Evolutionary conservation across 495 filamentous ascomycete genomes (phyloP).

Genomic region (Chlorociboria aeruginascens): DNA sequence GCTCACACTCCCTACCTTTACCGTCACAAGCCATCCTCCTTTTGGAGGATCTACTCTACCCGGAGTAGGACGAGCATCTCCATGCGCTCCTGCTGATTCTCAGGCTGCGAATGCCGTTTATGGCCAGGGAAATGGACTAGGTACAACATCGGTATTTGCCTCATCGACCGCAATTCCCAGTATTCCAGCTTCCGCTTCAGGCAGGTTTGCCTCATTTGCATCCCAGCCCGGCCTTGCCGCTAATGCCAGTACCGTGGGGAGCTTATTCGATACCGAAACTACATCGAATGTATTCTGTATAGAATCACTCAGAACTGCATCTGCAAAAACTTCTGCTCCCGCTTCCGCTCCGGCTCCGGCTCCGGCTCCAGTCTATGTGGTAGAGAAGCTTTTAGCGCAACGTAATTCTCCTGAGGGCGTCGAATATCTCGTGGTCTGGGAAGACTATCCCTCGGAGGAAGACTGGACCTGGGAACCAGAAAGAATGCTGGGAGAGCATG

Average conservation of each 20-base stretch:
- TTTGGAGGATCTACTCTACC: constrained; percentile 39
- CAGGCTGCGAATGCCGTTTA: constrained; percentile 17
- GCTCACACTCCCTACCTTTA: constrained; percentile 9
- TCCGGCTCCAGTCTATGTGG: neutral
- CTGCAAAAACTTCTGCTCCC: too few relatives aligned
- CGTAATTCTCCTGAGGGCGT: neutral
- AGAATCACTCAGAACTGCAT: too few relatives aligned
- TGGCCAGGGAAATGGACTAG: constrained; percentile 21
- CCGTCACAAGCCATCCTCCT: constrained; percentile 23
- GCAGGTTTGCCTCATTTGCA: constrained; percentile 50
- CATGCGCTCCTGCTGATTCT: constrained; percentile 23
- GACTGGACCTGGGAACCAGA: constrained; percentile 11
- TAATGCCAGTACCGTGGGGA: constrained; percentile 14
- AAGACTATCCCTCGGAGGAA: constrained; percentile 2
- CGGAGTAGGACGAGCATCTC: constrained; percentile 25
- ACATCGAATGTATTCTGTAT: constrained; percentile 10
- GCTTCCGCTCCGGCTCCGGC: too few relatives aligned
- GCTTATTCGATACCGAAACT: constrained; percentile 37
- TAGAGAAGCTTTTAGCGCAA: neutral
- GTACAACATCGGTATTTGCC: constrained; percentile 13
- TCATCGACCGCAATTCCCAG: neutral
- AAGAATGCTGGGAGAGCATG: neutral
- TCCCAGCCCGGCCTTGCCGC: constrained; percentile 33
- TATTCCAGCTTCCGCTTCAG: constrained; percentile 11
- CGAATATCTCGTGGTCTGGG: constrained; percentile 3